Base-by-base conservation (phyloP, 2,329 filamentous ascomycete species). In the Teratosphaeria pseudoeucalypti region DNA sequence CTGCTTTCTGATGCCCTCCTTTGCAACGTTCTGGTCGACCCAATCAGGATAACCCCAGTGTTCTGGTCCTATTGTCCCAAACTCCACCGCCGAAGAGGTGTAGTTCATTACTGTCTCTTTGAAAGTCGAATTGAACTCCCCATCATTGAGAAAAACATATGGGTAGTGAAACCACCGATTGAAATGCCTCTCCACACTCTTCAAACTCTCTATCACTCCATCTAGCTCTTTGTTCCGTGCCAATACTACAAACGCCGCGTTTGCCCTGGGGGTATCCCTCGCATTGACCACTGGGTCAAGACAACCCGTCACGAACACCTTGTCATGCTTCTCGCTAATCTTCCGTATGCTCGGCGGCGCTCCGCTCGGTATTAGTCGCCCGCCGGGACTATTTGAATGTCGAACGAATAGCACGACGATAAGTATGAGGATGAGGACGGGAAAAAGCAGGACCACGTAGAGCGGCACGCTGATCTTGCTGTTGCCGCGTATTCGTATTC, bases 101-200 rank as follows among this genome's bases (percentile, higher is more conserved):
- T 99, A 90, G 71, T 96, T 96, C 70, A 81, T 78, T 60, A 99
- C 84, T 0, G 86, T 87, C 67, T 92, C 88, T 74, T 90, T 95
- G 82, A 99, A 99, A 12, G 86, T 89, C 70, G 90, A 85, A 75
- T 97, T 92, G 82, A 99, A 99, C 60, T 97, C 92, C 64, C 88
- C 94, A 70, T 99, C 92, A 76, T 99, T 99, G 67, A 99, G 80
- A 75, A 99, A 97, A 67, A 97, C 92, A 72, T 97, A 99, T 29
- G 94, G 94, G 74, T 99, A 99, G 75, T 97, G 85, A 74, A 91
- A 99, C 92, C 92, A 99, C 66, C 92, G 85, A 77, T 99, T 99
- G 84, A 99, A 99, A 76, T 99, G 94, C 68, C 94, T 85, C 79
- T 99, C 94, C 66, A 99, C 92, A 52, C 92, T 97, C 79, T 96